Conservation (phyloP, 1,284 basidiomycete species). For the Cystobasidium sp. region DNA sequence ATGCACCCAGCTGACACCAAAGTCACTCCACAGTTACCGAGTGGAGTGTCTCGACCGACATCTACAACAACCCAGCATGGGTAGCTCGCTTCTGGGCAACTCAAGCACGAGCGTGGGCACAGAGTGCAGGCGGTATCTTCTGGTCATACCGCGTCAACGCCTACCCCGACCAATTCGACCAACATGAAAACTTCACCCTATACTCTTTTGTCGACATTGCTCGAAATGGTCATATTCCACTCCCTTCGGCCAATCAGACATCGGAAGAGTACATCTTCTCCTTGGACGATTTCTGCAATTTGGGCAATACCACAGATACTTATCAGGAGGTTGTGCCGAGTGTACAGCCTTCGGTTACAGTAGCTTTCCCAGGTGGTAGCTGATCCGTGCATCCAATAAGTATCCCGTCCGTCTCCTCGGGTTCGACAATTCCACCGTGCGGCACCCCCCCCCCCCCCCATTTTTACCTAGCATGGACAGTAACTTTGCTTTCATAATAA, state of each 20-base stretch:
- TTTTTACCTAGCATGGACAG: too few relatives aligned
- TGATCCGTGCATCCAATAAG: too few relatives aligned
- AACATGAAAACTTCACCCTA: slow-evolving; percentile 39
- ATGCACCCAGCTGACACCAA: not conserved
- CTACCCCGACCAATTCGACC: slow-evolving; percentile 22
- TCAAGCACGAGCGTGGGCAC: slow-evolving; percentile 53
- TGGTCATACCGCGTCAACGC: slow-evolving; percentile 45
- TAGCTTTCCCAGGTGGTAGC: slow-evolving; percentile 12
- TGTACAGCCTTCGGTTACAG: slow-evolving; percentile 25
- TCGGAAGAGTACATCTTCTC: slow-evolving; percentile 26
- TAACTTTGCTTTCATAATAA: too few relatives aligned
- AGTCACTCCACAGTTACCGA: slow-evolving; percentile 3
- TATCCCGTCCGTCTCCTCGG: too few relatives aligned
- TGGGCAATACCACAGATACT: slow-evolving; percentile 40
- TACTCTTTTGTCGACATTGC: slow-evolving; percentile 36
- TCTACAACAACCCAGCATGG: slow-evolving; percentile 50
- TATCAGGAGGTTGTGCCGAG: slow-evolving; percentile 25
- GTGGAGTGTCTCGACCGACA: slow-evolving; percentile 51
- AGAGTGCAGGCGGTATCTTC: slow-evolving; percentile 47
- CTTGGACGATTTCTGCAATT: slow-evolving; percentile 21
- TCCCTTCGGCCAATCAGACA: slow-evolving; percentile 14
- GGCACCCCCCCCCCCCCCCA: too few relatives aligned
- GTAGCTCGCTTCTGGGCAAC: slow-evolving; percentile 51
- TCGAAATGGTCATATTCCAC: slow-evolving; percentile 36
- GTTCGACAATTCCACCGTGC: too few relatives aligned